These are phyloP conservation scores for Wickerhamiella kurtzmanii DNA, from an alignment of 805 yeast species.

Conservation along the genomic window DNA sequence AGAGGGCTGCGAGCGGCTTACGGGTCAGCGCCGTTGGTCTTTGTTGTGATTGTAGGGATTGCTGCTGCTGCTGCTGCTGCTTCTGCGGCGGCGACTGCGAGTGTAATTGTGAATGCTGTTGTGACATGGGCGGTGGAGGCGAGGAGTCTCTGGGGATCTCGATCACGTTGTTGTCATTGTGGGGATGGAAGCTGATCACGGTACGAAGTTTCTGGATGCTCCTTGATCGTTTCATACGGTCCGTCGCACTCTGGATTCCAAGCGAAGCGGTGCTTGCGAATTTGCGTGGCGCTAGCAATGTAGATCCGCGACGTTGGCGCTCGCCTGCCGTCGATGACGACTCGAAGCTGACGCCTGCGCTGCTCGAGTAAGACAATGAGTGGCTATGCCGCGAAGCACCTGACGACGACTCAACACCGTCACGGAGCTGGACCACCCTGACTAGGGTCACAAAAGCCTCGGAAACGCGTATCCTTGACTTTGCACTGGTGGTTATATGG, in stretches of 20 bases:
- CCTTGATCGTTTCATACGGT: background rate
- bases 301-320: background rate
- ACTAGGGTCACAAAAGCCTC: background rate
- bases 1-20: background rate
- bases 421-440: background rate
- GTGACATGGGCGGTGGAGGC: no score
- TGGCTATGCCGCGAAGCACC: background rate
- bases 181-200: background rate
- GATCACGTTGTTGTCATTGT: background rate
- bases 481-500: conserved; percentile 1
- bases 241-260: background rate
- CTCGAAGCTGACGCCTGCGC: background rate
- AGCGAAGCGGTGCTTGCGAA: background rate
- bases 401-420: background rate
- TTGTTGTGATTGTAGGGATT: no score
- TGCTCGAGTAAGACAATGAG: background rate
- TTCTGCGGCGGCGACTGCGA: no score
- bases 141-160: background rate
- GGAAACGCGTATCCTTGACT: background rate
- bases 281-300: background rate
- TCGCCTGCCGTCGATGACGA: background rate
- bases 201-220: background rate
- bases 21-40: no score
- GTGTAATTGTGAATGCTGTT: no score
- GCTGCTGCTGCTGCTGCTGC: no score